phyloP scores from a whole-genome alignment of 2,329 filamentous ascomycete genomes.

The Ophiostoma sp. region DNA sequence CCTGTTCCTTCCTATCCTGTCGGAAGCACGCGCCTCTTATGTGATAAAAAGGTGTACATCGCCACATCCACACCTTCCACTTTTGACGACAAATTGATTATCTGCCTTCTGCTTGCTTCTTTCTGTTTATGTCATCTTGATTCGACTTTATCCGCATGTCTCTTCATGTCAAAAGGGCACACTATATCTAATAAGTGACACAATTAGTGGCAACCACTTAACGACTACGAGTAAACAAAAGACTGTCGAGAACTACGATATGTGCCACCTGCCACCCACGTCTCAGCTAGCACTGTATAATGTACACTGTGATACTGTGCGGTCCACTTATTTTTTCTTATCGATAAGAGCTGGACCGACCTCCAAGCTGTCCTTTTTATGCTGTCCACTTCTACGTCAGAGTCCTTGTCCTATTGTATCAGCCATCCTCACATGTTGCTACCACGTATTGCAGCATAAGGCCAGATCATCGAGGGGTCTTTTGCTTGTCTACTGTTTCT shows the following conservation, averaged over 20 bases:
- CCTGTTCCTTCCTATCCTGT: not conserved
- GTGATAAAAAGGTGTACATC: too few relatives aligned
- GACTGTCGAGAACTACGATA: too few relatives aligned
- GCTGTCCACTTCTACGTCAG: constrained; percentile 20
- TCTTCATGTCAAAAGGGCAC: not conserved
- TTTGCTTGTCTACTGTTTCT: not conserved
- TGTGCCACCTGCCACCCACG: too few relatives aligned
- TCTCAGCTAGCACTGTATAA: not conserved
- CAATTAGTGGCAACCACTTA: too few relatives aligned
- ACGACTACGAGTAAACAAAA: too few relatives aligned
- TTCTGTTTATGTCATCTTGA: not conserved
- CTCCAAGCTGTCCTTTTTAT: constrained; percentile 23
- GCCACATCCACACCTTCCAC: too few relatives aligned
- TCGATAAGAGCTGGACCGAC: constrained; percentile 9
- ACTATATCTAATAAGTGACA: too few relatives aligned
- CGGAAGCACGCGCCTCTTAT: not conserved
- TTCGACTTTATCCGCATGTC: not conserved
- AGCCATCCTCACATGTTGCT: constrained; percentile 11
- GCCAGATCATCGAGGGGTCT: constrained; percentile 20
- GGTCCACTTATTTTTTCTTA: not conserved
- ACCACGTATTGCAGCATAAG: constrained; percentile 14
- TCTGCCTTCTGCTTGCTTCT: too few relatives aligned
- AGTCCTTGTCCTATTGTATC: not conserved
- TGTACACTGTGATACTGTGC: not conserved
- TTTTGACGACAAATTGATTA: too few relatives aligned